A percentile compares a stretch with the other conserved stretches of the same genome.
phyloP scores from a whole-genome alignment of 2,329 filamentous ascomycete species.

The Waltergamsia citrina region DNA sequence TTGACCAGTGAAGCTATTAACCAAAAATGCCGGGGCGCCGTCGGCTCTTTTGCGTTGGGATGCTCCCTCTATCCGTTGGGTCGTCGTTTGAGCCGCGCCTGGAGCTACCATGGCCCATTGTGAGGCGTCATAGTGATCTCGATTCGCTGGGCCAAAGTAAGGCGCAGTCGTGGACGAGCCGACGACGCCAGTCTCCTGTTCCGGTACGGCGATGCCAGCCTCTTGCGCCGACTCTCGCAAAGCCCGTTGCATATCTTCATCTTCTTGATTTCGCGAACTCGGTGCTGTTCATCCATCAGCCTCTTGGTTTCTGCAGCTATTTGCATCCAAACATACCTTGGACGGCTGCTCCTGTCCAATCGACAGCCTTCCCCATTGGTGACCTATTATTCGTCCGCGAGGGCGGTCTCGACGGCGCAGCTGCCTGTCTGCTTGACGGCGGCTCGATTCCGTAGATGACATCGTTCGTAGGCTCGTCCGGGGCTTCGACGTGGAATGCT shows the following conservation, averaged over 20 bases:
- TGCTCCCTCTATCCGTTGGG: conserved; percentile 8
- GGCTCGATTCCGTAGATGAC: conserved; percentile 34
- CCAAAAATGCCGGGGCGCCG: conserved; percentile 27
- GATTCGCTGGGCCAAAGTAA: conserved; percentile 51
- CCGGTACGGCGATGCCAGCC: conserved; percentile 30
- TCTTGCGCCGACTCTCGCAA: conserved; percentile 45
- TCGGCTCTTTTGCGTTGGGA: no score
- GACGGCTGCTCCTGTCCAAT: conserved; percentile 35
- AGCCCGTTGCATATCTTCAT: conserved; percentile 47
- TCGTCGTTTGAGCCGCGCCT: conserved; percentile 6
- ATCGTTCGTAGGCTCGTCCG: conserved; percentile 23
- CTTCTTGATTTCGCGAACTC: conserved; percentile 24
- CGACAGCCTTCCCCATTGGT: conserved; percentile 41
- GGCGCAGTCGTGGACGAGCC: conserved; percentile 21
- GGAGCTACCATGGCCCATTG: conserved; percentile 51
- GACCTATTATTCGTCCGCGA: conserved; percentile 49
- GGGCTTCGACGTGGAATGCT: conserved; percentile 1
- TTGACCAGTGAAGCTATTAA: conserved; percentile 50
- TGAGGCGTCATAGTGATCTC: conserved; percentile 41
- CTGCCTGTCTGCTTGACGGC: conserved; percentile 26
- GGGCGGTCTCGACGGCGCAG: conserved; percentile 51
- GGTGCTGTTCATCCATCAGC: conserved; percentile 18
- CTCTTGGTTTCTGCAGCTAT: neutral
- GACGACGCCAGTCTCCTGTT: conserved; percentile 42
- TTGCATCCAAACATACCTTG: conserved; percentile 11